These are phyloP conservation scores for Pichia sporocuriosa DNA, from an alignment of 805 yeast species.

Conservation along the genomic window DNA sequence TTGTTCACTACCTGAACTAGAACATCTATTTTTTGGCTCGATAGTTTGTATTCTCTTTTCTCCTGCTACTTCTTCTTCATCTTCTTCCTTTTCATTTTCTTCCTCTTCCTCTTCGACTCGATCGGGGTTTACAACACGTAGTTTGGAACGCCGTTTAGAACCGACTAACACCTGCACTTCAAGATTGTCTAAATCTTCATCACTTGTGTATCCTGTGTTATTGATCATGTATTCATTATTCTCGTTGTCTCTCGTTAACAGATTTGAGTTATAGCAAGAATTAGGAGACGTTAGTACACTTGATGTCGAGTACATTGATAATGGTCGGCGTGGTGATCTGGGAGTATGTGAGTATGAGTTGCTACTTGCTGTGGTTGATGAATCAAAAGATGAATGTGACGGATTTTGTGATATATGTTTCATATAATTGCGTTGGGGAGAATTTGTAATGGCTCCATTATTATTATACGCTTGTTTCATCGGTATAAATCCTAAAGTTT, in stretches of 20 bases:
- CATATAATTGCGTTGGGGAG: constrained; percentile 8
- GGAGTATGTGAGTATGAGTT: not conserved
- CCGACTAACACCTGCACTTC: constrained; percentile 72
- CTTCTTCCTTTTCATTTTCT: not conserved
- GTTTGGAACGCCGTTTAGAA: constrained; percentile 51
- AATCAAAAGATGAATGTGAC: constrained; percentile 1
- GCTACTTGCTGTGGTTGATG: not conserved
- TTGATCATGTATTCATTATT: not conserved
- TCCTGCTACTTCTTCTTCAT: not conserved
- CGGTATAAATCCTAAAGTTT: constrained; percentile 8
- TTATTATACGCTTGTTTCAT: constrained; percentile 2
- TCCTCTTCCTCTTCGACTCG: constrained; percentile 31
- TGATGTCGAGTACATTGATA: constrained; percentile 4
- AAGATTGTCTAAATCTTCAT: constrained; percentile 39
- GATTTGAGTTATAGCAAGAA: not conserved
- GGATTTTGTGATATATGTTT: not conserved
- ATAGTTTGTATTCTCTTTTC: no score
- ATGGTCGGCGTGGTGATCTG: constrained; percentile 1
- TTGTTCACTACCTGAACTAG: constrained; percentile 11
- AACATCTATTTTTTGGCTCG: constrained; percentile 10
- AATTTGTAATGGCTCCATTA: no score
- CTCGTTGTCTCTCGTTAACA: not conserved
- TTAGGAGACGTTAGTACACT: no score
- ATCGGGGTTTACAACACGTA: constrained; percentile 57
- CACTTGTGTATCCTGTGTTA: constrained; percentile 12